These are phyloP conservation scores for Botryosphaeria agaves DNA, from an alignment of 2,329 filamentous ascomycete genomes.

Conservation along the genomic window DNA sequence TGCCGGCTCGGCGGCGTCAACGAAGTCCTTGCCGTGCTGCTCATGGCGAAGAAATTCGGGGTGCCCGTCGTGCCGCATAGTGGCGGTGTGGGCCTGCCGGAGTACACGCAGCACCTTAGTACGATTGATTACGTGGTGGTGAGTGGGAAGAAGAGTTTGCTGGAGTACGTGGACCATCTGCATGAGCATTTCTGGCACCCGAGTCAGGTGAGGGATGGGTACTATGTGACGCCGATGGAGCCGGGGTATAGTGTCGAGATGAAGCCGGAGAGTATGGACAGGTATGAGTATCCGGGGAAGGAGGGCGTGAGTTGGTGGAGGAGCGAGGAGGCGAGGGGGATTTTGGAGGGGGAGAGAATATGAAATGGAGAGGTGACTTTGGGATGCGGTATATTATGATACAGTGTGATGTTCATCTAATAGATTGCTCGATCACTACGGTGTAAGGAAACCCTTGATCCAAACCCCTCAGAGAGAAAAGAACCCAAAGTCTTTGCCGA, in stretches of 20 bases:
- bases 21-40: conserved; percentile 75
- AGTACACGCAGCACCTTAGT: conserved; percentile 85
- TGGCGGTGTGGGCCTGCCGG: conserved; percentile 75
- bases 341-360: conserved; percentile 42
- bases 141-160: conserved; percentile 58
- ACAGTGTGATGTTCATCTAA: no score
- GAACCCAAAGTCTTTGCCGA: no score
- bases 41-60: conserved; percentile 65
- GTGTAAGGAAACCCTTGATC: no score
- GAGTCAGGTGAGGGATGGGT: conserved; percentile 62
- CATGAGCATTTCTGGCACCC: conserved; percentile 88
- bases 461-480: no score
- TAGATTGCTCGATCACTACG: no score
- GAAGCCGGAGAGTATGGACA: conserved; percentile 75
- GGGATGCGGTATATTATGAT: no score
- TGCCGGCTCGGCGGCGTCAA: conserved; percentile 83
- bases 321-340: conserved; percentile 58
- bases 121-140: conserved; percentile 89
- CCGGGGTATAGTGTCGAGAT: conserved; percentile 88
- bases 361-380: conserved; percentile 6
- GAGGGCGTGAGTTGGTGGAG: conserved; percentile 74
- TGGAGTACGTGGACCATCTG: conserved; percentile 86
- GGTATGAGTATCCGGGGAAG: conserved; percentile 58
- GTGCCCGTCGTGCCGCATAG: conserved; percentile 80
- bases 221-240: conserved; percentile 70